phyloP scores from a whole-genome alignment of 257 asterid genomes.

The Sherardia arvensis region DNA sequence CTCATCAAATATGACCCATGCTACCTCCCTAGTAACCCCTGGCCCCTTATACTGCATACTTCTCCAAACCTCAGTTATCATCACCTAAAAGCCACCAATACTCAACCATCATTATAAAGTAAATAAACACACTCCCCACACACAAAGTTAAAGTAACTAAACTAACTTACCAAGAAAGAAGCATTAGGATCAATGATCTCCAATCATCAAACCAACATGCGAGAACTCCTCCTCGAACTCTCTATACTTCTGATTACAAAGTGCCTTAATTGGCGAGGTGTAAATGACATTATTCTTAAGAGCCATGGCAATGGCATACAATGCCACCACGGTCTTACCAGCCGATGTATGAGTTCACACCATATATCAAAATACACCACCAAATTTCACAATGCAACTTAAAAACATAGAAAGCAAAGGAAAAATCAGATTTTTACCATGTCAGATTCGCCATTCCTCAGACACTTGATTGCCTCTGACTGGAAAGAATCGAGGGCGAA shows the following conservation, averaged over 20 bases:
- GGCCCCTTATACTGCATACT: slow-evolving; percentile 98
- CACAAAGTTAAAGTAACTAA: neutral
- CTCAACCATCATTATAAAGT: slow-evolving; percentile 1
- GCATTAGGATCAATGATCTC: slow-evolving; percentile 92
- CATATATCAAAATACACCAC: slow-evolving; percentile 22
- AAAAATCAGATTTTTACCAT: slow-evolving; percentile 38
- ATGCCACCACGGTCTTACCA: slow-evolving; percentile 88
- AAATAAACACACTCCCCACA: neutral
- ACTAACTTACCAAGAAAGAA: slow-evolving; percentile 80
- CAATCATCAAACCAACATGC: slow-evolving; percentile 97
- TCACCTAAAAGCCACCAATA: slow-evolving; percentile 49
- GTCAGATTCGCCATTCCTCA: slow-evolving; percentile 74
- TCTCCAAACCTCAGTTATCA: slow-evolving; percentile 98
- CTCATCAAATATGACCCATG: slow-evolving; percentile 94
- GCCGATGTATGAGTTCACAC: slow-evolving; percentile 97
- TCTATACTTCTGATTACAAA: slow-evolving; percentile 89
- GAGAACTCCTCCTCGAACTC: slow-evolving; percentile 97
- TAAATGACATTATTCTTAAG: slow-evolving; percentile 68
- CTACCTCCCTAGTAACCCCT: slow-evolving; percentile 83
- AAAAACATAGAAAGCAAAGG: too few species aligned
- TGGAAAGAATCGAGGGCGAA: slow-evolving; percentile 85
- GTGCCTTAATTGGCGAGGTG: slow-evolving; percentile 96
- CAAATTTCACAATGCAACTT: neutral
- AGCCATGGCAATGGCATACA: slow-evolving; percentile 88
- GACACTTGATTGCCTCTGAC: slow-evolving; percentile 78